A percentile compares a stretch with the other conserved stretches of the same genome.
These are phyloP conservation scores for Fragilaria crotonensis DNA, from an alignment of 108 stramenopile genomes.

Conservation along the genomic window DNA sequence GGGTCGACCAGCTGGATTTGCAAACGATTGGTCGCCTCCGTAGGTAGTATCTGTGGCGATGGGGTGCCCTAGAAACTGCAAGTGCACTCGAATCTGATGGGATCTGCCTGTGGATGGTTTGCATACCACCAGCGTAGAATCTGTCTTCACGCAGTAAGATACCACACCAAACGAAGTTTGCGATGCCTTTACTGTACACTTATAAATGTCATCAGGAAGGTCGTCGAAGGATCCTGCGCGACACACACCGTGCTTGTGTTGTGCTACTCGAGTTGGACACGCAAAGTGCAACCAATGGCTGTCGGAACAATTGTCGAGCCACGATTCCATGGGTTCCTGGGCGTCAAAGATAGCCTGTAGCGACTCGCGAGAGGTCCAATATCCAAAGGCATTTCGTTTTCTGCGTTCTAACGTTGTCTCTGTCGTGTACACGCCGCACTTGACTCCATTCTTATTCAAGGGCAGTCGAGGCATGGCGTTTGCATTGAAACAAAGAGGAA, in stretches of 20 bases:
- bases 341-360: background rate
- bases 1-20: too few species aligned
- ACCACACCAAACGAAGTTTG: background rate
- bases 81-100: background rate
- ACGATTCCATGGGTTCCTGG: background rate
- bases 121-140: background rate
- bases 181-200: background rate
- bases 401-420: background rate
- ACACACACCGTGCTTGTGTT: background rate
- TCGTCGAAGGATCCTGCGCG: background rate
- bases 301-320: background rate
- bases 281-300: background rate
- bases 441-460: background rate
- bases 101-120: background rate
- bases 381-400: conserved; percentile 1
- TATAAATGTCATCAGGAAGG: background rate
- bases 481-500: background rate
- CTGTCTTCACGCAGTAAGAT: background rate
- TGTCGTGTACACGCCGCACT: background rate
- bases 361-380: background rate
- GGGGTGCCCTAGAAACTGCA: background rate
- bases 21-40: too few species aligned
- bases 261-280: background rate
- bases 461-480: background rate
- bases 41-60: background rate